Evolutionary conservation across 139 green algal genomes (phyloP).

Genomic region (Coelastrella sp.): DNA sequence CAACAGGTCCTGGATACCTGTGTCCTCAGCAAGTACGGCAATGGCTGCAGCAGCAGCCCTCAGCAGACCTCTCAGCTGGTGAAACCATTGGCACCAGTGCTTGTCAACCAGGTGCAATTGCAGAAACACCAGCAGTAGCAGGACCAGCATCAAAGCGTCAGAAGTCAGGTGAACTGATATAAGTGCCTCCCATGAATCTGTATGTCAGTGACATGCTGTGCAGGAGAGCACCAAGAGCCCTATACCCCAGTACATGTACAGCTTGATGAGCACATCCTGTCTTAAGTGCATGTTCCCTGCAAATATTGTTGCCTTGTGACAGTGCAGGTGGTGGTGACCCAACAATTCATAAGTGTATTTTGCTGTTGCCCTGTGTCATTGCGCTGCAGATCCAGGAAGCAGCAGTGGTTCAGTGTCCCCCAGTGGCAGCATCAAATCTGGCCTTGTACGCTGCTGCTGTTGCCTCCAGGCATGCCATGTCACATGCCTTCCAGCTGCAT

Average conservation of each 20-base stretch:
- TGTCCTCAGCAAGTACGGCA: slow-evolving; percentile 25
- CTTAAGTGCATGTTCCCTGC: too few relatives aligned
- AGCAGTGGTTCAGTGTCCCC: neutral
- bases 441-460: slow-evolving; percentile 15
- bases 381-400: neutral
- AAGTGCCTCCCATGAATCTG: too few relatives aligned
- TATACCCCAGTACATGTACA: too few relatives aligned
- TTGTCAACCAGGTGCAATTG: neutral
- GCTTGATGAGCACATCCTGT: too few relatives aligned
- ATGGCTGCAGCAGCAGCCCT: slow-evolving; percentile 33
- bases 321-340: neutral
- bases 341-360: neutral
- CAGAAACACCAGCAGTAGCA: neutral
- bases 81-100: slow-evolving; percentile 10
- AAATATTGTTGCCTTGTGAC: neutral
- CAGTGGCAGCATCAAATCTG: neutral
- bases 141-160: neutral
- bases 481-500: slow-evolving; percentile 8
- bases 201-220: too few relatives aligned
- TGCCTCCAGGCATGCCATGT: slow-evolving; percentile 33
- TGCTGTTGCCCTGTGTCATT: neutral
- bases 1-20: slow-evolving; percentile 1
- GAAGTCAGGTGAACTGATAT: neutral
- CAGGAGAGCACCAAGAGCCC: too few relatives aligned
- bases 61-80: neutral